A percentile compares a stretch with the other conserved stretches of the same genome.
These are phyloP conservation scores for Irpex lacteus DNA, from an alignment of 1,284 basidiomycete genomes.

Conservation along the genomic window DNA sequence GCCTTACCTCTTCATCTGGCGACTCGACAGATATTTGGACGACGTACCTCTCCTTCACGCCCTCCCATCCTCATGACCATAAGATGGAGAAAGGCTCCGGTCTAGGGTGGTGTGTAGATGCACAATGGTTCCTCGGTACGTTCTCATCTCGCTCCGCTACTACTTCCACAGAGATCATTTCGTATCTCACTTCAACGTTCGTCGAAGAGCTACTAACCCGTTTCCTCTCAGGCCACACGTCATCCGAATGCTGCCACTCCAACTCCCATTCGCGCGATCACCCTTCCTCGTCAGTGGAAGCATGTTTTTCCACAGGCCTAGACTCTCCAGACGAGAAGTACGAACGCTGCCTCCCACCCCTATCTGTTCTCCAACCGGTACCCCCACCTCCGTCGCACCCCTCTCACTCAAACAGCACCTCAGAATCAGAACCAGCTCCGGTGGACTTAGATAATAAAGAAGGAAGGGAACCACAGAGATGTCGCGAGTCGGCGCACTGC, in stretches of 20 bases:
- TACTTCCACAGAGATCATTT: too few species aligned
- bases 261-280: not conserved
- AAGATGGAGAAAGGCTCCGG: not conserved
- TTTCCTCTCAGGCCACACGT: conserved; percentile 17
- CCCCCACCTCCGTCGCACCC: not conserved
- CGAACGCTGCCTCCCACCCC: conserved; percentile 1
- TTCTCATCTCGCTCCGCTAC: not conserved
- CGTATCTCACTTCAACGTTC: too few species aligned
- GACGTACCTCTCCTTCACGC: conserved; percentile 33
- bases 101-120: conserved; percentile 60
- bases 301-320: conserved; percentile 3
- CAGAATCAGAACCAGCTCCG: not conserved
- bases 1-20: conserved; percentile 29
- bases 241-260: conserved; percentile 10
- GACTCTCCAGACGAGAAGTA: not conserved
- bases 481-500: conserved; percentile 5
- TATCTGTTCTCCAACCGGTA: conserved; percentile 6
- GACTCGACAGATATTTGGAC: conserved; percentile 42
- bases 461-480: not conserved
- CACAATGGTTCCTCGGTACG: conserved; percentile 30
- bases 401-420: too few species aligned
- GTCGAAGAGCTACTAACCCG: not conserved
- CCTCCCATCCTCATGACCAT: not conserved
- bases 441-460: not conserved
- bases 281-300: not conserved